These are phyloP conservation scores for Glebionis coronaria DNA, from an alignment of 129 eudicot species.

Conservation along the genomic window DNA sequence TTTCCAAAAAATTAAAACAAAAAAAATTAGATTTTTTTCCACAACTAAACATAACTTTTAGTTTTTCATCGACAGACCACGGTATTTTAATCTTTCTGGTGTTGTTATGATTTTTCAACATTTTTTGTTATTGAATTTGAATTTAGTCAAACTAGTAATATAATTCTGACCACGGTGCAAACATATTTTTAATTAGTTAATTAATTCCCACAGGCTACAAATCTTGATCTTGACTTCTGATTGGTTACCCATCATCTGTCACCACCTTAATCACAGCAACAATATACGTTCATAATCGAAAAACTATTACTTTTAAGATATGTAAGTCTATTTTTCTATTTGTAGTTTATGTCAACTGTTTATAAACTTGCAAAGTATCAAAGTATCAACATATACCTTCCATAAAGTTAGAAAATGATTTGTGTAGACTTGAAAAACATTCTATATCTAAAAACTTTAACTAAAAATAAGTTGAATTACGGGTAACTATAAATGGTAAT, in stretches of 20 bases:
- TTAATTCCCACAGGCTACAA: constrained; percentile 12
- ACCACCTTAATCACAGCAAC: constrained; percentile 34
- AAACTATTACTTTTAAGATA: neutral
- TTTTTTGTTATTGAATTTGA: constrained; percentile 18
- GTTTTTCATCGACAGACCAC: neutral
- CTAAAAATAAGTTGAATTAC: too few species aligned
- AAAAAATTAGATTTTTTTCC: too few species aligned
- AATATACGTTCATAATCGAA: constrained; percentile 18
- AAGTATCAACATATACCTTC: too few species aligned
- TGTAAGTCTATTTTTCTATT: too few species aligned
- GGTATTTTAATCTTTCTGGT: neutral
- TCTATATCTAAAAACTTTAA: too few species aligned
- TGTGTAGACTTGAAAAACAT: neutral
- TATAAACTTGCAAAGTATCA: neutral
- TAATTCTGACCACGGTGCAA: constrained; percentile 18
- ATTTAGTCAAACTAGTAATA: constrained; percentile 24
- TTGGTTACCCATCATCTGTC: constrained; percentile 18
- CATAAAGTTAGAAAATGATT: neutral
- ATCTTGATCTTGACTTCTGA: constrained; percentile 38
- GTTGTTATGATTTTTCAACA: neutral
- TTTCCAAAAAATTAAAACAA: too few species aligned
- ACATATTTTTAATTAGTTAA: neutral
- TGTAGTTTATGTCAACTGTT: neutral
- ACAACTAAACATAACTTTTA: too few species aligned
- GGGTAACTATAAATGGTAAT: too few species aligned